These are phyloP conservation scores for Tilletia setariae DNA, from an alignment of 1,284 basidiomycete genomes.

Conservation along the genomic window DNA sequence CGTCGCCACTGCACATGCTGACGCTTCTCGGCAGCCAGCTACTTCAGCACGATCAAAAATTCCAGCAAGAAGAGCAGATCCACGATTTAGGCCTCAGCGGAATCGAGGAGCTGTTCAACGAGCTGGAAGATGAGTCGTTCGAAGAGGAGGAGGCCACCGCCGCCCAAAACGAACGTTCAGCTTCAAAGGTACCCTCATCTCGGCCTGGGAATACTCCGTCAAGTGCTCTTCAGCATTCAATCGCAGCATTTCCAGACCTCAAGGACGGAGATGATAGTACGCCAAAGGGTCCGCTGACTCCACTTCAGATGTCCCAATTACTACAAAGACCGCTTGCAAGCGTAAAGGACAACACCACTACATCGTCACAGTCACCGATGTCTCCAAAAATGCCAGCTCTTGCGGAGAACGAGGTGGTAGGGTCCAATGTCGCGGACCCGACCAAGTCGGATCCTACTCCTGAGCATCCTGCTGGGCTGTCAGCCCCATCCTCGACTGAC, in stretches of 20 bases:
- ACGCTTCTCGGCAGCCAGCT: slow-evolving; percentile 13
- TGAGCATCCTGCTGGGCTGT: background rate
- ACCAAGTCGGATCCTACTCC: background rate
- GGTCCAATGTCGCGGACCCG: background rate
- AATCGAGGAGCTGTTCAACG: slow-evolving; percentile 12
- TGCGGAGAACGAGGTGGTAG: too few species aligned
- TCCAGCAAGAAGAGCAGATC: background rate
- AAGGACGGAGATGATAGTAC: background rate
- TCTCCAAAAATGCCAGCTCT: background rate
- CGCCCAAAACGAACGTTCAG: background rate
- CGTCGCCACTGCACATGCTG: slow-evolving; percentile 11
- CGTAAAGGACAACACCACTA: background rate
- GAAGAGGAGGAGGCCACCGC: background rate
- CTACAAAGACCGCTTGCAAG: background rate
- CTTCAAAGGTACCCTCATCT: background rate
- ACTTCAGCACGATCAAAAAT: slow-evolving; percentile 8
- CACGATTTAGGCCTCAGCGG: slow-evolving; percentile 3
- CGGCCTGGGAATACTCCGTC: background rate
- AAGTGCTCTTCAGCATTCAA: background rate
- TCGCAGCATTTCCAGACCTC: background rate
- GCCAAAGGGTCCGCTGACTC: background rate
- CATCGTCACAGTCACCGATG: background rate
- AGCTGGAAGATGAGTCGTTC: background rate
- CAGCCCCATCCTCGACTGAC: too few species aligned
- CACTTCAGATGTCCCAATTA: background rate